Percentiles rank a stretch among this genome's conserved stretches.
Evolutionary conservation across 2,329 filamentous ascomycete genomes (phyloP).

Genomic region (Claviceps quebecensis): DNA sequence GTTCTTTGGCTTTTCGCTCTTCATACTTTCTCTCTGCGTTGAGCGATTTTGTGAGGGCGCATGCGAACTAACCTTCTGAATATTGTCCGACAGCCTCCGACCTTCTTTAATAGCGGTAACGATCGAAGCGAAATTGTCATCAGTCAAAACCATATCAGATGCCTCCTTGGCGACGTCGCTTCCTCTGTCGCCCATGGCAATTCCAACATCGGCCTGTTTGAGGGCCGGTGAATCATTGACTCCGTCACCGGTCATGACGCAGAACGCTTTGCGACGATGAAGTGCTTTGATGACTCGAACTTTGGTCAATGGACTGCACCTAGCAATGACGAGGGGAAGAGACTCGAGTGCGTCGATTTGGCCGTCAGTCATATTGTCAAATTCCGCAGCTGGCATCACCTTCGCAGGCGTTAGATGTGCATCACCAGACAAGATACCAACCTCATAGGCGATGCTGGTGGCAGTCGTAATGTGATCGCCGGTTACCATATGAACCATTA

Average conservation of each 20-base stretch:
- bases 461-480: constrained; percentile 57
- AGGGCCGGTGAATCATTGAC: constrained; percentile 63
- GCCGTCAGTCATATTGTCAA: constrained; percentile 46
- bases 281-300: constrained; percentile 66
- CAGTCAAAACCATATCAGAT: constrained; percentile 75
- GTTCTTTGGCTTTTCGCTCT: background rate
- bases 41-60: background rate
- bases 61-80: constrained; percentile 45
- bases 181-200: constrained; percentile 59
- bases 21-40: background rate
- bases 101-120: constrained; percentile 60
- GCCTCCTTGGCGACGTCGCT: constrained; percentile 68
- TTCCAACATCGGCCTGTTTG: constrained; percentile 60
- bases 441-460: constrained; percentile 49
- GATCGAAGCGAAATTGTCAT: constrained; percentile 78
- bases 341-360: constrained; percentile 47
- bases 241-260: constrained; percentile 63
- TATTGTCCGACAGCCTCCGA: constrained; percentile 56
- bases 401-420: constrained; percentile 24
- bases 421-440: constrained; percentile 40
- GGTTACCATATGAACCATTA: constrained; percentile 56
- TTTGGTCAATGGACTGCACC: constrained; percentile 57
- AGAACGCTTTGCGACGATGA: constrained; percentile 52
- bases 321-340: constrained; percentile 53
- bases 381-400: constrained; percentile 48